These are phyloP conservation scores for Mariannaea elegans DNA, from an alignment of 2,329 filamentous ascomycete species.

Conservation along the genomic window DNA sequence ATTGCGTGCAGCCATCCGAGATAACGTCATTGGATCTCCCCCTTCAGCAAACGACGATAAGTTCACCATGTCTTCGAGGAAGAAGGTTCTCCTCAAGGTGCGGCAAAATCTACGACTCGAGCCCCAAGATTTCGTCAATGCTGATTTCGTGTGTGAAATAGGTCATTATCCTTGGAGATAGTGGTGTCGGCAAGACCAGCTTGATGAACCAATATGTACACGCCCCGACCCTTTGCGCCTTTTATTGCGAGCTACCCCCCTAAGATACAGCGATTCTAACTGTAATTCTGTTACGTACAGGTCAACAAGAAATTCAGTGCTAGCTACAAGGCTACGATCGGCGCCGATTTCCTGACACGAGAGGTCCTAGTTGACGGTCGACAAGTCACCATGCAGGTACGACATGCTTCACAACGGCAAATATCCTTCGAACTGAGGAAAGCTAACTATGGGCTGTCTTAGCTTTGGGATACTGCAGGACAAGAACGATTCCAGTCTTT, in stretches of 20 bases:
- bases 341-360: slow-evolving; percentile 97
- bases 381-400: slow-evolving; percentile 97
- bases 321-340: slow-evolving; percentile 99
- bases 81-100: slow-evolving; percentile 94
- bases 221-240: slow-evolving; percentile 26
- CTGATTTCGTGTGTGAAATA: slow-evolving; percentile 50
- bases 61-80: slow-evolving; percentile 76
- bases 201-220: slow-evolving; percentile 99
- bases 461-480: slow-evolving; percentile 98
- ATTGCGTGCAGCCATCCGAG: slow-evolving; percentile 34
- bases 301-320: slow-evolving; percentile 99
- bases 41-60: slow-evolving; percentile 27
- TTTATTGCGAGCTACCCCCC: slow-evolving; percentile 8
- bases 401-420: slow-evolving; percentile 22
- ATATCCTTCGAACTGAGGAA: background rate
- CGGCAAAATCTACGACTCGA: slow-evolving; percentile 1
- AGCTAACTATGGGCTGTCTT: slow-evolving; percentile 6
- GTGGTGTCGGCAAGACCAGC: slow-evolving; percentile 98
- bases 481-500: slow-evolving; percentile 98
- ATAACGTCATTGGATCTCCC: slow-evolving; percentile 45
- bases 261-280: slow-evolving; percentile 25
- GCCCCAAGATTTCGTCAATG: background rate
- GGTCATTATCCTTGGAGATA: slow-evolving; percentile 99
- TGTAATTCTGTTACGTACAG: slow-evolving; percentile 54
- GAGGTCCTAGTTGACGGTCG: slow-evolving; percentile 97